These are phyloP conservation scores for Kluyveromyces lactis DNA, from an alignment of 805 yeast genomes.

Conservation along the genomic window DNA sequence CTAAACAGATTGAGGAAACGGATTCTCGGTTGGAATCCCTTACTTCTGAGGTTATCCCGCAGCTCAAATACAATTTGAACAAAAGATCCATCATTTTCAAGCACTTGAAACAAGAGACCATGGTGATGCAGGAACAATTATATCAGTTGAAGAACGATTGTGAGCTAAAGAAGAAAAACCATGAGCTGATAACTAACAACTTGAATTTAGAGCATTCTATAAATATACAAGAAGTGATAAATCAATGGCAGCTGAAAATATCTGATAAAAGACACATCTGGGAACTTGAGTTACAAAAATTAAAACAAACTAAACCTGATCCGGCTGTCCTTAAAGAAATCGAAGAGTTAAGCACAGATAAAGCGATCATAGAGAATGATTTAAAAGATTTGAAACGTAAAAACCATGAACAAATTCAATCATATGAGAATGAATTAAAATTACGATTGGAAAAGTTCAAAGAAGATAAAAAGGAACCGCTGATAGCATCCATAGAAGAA, in stretches of 20 bases:
- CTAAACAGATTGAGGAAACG: constrained; percentile 22
- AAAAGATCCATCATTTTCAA: constrained; percentile 15
- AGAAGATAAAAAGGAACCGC: constrained; percentile 15
- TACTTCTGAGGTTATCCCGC: constrained; percentile 17
- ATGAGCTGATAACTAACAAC: constrained; percentile 17
- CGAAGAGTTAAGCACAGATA: constrained; percentile 20
- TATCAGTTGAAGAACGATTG: constrained; percentile 15
- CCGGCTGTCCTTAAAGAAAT: constrained; percentile 23
- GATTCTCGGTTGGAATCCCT: constrained; percentile 18
- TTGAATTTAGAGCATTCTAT: constrained; percentile 16
- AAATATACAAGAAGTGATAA: constrained; percentile 18
- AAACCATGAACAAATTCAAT: constrained; percentile 9
- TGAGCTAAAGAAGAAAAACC: constrained; percentile 11
- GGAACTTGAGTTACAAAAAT: constrained; percentile 17
- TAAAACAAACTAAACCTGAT: constrained; percentile 25
- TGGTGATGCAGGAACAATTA: constrained; percentile 12
- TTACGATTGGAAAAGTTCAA: constrained; percentile 19
- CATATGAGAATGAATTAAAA: constrained; percentile 10
- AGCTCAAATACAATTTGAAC: constrained; percentile 18
- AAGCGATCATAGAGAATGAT: constrained; percentile 13
- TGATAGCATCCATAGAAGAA: constrained; percentile 15
- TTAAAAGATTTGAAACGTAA: constrained; percentile 9
- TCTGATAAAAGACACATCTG: constrained; percentile 13
- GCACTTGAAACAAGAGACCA: constrained; percentile 16
- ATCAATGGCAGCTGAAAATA: constrained; percentile 13